Conservation (phyloP, 176 grass and related monocot genomes). For the Tuctoria greenei region DNA sequence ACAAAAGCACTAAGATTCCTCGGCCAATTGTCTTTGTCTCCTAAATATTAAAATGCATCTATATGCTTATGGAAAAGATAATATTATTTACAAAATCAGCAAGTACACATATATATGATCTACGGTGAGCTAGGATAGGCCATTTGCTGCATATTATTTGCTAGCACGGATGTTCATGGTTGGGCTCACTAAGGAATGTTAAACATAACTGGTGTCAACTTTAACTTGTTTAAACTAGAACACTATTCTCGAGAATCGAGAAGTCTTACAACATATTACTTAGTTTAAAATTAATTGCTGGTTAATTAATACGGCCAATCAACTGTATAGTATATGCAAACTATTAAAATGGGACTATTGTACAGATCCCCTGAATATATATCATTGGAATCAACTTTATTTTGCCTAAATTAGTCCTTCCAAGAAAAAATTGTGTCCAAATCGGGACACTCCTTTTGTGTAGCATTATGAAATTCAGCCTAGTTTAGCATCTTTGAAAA, state of each 20-base stretch:
- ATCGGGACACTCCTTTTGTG: background rate
- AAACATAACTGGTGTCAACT: background rate
- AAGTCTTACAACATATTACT: background rate
- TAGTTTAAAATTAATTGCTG: background rate
- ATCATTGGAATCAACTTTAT: background rate
- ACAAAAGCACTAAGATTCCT: constrained; percentile 38
- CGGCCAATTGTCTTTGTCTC: constrained; percentile 48
- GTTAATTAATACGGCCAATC: background rate
- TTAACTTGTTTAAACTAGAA: background rate
- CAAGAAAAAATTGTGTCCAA: background rate
- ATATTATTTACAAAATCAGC: constrained; percentile 25
- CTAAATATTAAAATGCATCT: constrained; percentile 24
- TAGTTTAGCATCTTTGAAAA: background rate
- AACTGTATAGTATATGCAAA: background rate
- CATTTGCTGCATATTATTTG: constrained; percentile 36
- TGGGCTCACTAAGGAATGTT: constrained; percentile 22
- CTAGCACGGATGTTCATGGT: background rate
- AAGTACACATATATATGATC: constrained; percentile 39
- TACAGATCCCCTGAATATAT: background rate
- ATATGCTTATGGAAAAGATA: constrained; percentile 38
- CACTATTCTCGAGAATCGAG: background rate
- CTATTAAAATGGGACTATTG: background rate
- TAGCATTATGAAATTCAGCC: background rate
- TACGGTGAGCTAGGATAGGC: constrained; percentile 17
- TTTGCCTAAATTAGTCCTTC: background rate